Percentiles rank a stretch among this genome's conserved stretches.
Conservation (phyloP, 805 yeast genomes). For the Middelhovenomyces tepae region DNA sequence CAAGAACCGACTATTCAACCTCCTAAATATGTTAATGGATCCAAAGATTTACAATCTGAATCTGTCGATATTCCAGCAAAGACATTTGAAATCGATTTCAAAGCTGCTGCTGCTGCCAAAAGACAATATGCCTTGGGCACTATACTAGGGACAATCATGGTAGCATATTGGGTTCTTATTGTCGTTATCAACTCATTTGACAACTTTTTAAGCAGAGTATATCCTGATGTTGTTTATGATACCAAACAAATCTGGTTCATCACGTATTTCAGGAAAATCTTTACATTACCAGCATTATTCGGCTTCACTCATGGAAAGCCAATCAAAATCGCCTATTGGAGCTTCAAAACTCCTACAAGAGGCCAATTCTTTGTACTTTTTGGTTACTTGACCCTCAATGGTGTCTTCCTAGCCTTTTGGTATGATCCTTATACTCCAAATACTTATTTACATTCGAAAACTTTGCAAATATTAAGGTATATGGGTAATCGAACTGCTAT, state of each 20-base stretch:
- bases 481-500: constrained; percentile 19
- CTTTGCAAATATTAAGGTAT: constrained; percentile 13
- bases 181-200: constrained; percentile 16
- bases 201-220: constrained; percentile 16
- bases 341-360: constrained; percentile 32
- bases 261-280: constrained; percentile 18
- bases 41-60: constrained; percentile 1
- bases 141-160: constrained; percentile 21
- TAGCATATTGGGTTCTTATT: constrained; percentile 26
- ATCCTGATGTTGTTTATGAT: constrained; percentile 23
- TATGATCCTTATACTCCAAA: constrained; percentile 16
- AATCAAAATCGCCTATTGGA: constrained; percentile 9
- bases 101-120: constrained; percentile 20
- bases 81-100: constrained; percentile 12
- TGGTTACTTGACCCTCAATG: constrained; percentile 27
- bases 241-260: too few species aligned
- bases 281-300: constrained; percentile 28
- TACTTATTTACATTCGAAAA: constrained; percentile 8
- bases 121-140: constrained; percentile 24
- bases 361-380: constrained; percentile 32
- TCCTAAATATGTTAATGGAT: constrained; percentile 3
- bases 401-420: constrained; percentile 18
- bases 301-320: constrained; percentile 25
- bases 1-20: constrained; percentile 18
- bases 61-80: constrained; percentile 7